A percentile compares a stretch with the other conserved stretches of the same genome.
Conservation (phyloP, 805 yeast genomes). For the Nakazawaea wickerhamii region DNA sequence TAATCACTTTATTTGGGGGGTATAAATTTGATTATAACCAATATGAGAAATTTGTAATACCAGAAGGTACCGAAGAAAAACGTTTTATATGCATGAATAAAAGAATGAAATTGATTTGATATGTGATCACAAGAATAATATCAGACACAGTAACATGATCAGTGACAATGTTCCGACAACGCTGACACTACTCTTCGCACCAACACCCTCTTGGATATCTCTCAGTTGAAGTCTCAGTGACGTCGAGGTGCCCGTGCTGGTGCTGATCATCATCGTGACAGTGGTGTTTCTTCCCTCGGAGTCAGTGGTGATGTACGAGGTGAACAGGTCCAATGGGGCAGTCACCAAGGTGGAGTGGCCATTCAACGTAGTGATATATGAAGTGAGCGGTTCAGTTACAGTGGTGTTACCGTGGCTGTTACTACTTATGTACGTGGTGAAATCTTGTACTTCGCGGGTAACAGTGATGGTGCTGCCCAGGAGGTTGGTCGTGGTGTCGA, state of each 20-base stretch:
- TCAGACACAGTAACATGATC: too few relatives aligned
- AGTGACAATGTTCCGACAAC: too few relatives aligned
- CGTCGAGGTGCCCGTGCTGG: neutral
- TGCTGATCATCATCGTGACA: neutral
- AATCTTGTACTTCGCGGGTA: neutral
- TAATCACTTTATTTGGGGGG: too few relatives aligned
- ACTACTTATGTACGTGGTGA: neutral
- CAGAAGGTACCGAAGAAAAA: too few relatives aligned
- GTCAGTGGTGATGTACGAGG: neutral
- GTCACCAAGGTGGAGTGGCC: neutral
- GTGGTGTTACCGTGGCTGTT: neutral
- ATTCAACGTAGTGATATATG: neutral
- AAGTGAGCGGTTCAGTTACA: neutral
- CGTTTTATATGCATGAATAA: too few relatives aligned
- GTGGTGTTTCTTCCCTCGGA: neutral
- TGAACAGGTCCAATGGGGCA: neutral
- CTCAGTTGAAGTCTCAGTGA: neutral
- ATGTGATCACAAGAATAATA: too few relatives aligned
- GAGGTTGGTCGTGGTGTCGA: neutral
- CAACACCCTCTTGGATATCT: neutral
- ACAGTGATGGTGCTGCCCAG: neutral
- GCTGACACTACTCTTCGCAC: neutral
- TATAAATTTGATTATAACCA: too few relatives aligned
- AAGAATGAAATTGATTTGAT: too few relatives aligned
- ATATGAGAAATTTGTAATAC: too few relatives aligned